phyloP scores from a whole-genome alignment of 1,139 yeast genomes.

The Kodamaea suecica region DNA sequence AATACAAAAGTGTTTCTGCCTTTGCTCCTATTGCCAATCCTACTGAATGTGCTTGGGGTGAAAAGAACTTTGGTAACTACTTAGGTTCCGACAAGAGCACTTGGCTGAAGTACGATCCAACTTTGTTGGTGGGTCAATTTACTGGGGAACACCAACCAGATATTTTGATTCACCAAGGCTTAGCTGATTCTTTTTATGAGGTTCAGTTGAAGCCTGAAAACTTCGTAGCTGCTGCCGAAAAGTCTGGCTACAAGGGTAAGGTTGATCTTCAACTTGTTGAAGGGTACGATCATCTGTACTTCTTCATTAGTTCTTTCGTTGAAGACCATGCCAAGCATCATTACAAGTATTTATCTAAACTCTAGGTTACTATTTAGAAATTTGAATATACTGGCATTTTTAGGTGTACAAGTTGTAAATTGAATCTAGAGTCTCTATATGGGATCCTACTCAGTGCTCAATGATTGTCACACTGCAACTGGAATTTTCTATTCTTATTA shows the following conservation, averaged over 20 bases:
- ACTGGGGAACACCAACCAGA: constrained; percentile 47
- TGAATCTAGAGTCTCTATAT: no score
- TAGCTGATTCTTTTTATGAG: constrained; percentile 67
- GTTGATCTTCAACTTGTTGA: constrained; percentile 64
- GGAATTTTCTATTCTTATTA: no score
- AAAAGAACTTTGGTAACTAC: constrained; percentile 76
- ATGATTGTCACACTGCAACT: no score
- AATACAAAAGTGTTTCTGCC: constrained; percentile 80
- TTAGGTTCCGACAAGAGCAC: constrained; percentile 56
- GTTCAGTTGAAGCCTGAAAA: constrained; percentile 80
- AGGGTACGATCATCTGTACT: constrained; percentile 91
- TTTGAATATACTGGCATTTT: no score
- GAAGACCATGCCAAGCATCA: constrained; percentile 86
- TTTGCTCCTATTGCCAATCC: constrained; percentile 92
- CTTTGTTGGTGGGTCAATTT: constrained; percentile 56
- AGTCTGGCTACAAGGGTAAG: constrained; percentile 57
- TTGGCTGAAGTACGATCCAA: constrained; percentile 83
- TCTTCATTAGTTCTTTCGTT: constrained; percentile 76
- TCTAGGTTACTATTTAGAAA: background rate
- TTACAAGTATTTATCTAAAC: constrained; percentile 62
- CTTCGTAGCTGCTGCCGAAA: constrained; percentile 60
- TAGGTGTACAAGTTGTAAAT: no score
- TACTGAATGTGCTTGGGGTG: constrained; percentile 71
- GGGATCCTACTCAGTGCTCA: no score
- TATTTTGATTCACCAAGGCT: constrained; percentile 83